Conservation (phyloP, 2,329 filamentous ascomycete species). For the Pezicula carpinea region DNA sequence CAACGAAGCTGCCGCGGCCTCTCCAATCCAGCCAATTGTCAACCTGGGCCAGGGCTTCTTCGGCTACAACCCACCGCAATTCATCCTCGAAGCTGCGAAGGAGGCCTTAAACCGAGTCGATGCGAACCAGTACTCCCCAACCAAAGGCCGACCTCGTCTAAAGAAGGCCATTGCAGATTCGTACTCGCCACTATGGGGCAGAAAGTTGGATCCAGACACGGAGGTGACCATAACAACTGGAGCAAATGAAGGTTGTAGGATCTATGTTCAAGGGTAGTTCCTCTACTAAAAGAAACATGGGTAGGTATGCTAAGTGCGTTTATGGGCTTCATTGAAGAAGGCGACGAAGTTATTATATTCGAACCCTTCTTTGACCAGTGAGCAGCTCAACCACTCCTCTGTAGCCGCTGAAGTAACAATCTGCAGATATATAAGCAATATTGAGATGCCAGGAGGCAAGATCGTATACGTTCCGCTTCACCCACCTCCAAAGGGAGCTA, state of each 20-base stretch:
- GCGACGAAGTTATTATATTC: conserved; percentile 96
- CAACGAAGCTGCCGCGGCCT: conserved; percentile 60
- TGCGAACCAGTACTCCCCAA: conserved; percentile 98
- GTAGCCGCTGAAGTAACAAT: conserved; percentile 5
- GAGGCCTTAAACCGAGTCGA: conserved; percentile 84
- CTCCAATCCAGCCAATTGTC: conserved; percentile 58
- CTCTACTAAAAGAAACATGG: conserved; percentile 9
- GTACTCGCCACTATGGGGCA: conserved; percentile 85
- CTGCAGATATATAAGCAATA: conserved; percentile 83
- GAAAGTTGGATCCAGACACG: conserved; percentile 76
- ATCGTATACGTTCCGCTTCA: conserved; percentile 95
- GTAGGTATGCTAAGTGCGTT: conserved; percentile 89
- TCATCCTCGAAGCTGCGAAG: conserved; percentile 89
- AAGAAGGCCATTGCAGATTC: conserved; percentile 91
- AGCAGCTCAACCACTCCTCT: conserved; percentile 20
- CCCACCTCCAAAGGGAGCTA: conserved; percentile 75
- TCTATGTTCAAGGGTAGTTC: not conserved
- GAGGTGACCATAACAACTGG: conserved; percentile 94
- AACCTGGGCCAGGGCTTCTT: conserved; percentile 71
- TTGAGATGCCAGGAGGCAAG: conserved; percentile 94
- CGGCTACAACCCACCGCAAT: conserved; percentile 89
- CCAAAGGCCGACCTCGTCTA: conserved; percentile 84
- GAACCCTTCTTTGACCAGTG: conserved; percentile 98
- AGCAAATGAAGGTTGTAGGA: conserved; percentile 64
- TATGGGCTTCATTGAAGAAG: conserved; percentile 93